Conservation (phyloP, 1,284 basidiomycete genomes). For the Fistulina hepatica region DNA sequence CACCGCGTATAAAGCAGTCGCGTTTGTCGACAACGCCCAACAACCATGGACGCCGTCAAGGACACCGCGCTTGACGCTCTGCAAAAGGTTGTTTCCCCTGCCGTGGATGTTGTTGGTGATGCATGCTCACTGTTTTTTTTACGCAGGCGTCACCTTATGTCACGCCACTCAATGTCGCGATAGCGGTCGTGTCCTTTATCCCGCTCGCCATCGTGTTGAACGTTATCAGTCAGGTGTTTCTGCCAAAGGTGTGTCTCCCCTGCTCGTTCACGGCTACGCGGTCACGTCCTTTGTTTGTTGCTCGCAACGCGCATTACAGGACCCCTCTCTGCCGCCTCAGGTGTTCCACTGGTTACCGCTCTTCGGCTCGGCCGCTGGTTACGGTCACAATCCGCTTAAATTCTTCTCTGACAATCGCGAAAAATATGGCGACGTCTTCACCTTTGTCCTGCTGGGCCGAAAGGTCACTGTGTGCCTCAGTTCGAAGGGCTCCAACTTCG, state of each 20-base stretch:
- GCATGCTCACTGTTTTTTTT: too few relatives aligned
- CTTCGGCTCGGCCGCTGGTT: constrained; percentile 66
- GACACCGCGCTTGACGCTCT: too few relatives aligned
- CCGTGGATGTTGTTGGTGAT: too few relatives aligned
- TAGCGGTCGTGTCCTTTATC: constrained; percentile 19
- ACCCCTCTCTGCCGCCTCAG: constrained; percentile 55
- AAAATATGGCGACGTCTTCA: constrained; percentile 86
- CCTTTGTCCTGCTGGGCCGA: constrained; percentile 84
- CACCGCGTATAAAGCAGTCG: too few relatives aligned
- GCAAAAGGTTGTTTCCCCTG: too few relatives aligned
- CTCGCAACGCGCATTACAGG: constrained; percentile 43
- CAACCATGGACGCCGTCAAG: too few relatives aligned
- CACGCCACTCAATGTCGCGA: too few relatives aligned
- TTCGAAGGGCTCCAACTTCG: constrained; percentile 87
- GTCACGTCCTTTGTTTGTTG: neutral
- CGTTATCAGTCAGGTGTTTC: constrained; percentile 36
- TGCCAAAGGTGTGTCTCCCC: too few relatives aligned
- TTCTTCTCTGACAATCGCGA: constrained; percentile 73
- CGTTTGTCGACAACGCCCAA: too few relatives aligned
- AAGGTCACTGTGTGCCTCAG: constrained; percentile 89
- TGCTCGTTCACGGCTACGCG: neutral
- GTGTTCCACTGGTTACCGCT: constrained; percentile 80
- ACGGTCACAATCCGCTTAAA: constrained; percentile 76
- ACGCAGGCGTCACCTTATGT: too few relatives aligned
- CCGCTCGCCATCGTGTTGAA: constrained; percentile 32